A percentile compares a stretch with the other conserved stretches of the same genome.
Conservation (phyloP, 371 early-diverging fungal genomes). For the Haplosporangium sp. region DNA sequence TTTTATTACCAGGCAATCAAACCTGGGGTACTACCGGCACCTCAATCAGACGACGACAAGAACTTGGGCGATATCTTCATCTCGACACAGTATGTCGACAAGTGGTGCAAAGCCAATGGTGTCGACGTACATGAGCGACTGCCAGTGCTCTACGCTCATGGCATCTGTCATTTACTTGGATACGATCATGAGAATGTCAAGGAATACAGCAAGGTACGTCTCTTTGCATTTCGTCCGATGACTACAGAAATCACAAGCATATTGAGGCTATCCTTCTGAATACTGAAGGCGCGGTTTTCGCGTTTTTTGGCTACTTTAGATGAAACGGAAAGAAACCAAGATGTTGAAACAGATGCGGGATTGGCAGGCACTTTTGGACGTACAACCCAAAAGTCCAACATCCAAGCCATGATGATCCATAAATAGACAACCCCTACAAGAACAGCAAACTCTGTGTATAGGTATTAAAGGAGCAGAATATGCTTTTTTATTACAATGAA, state of each 20-base stretch:
- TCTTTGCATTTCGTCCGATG: background rate
- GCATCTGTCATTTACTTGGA: constrained; percentile 67
- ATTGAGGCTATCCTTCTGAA: background rate
- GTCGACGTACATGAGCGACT: constrained; percentile 55
- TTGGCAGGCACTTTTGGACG: constrained; percentile 22
- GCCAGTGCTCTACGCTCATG: constrained; percentile 61
- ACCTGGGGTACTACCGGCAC: constrained; percentile 45
- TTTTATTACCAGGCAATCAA: constrained; percentile 20
- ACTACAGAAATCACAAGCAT: background rate
- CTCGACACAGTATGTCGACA: constrained; percentile 56
- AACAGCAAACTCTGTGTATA: background rate
- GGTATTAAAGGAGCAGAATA: background rate
- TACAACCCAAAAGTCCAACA: background rate
- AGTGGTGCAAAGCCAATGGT: constrained; percentile 52
- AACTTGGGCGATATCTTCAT: constrained; percentile 65
- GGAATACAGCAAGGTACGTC: constrained; percentile 54
- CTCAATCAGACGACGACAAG: constrained; percentile 53
- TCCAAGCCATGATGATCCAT: background rate
- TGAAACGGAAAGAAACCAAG: constrained; percentile 35
- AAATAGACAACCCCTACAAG: background rate
- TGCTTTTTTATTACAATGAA: background rate
- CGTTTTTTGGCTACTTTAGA: constrained; percentile 13
- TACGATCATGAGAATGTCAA: constrained; percentile 61
- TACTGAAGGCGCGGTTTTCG: background rate
- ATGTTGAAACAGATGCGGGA: constrained; percentile 26